These are phyloP conservation scores for Inga laurina DNA, from an alignment of 306 rosid genomes.

Conservation along the genomic window DNA sequence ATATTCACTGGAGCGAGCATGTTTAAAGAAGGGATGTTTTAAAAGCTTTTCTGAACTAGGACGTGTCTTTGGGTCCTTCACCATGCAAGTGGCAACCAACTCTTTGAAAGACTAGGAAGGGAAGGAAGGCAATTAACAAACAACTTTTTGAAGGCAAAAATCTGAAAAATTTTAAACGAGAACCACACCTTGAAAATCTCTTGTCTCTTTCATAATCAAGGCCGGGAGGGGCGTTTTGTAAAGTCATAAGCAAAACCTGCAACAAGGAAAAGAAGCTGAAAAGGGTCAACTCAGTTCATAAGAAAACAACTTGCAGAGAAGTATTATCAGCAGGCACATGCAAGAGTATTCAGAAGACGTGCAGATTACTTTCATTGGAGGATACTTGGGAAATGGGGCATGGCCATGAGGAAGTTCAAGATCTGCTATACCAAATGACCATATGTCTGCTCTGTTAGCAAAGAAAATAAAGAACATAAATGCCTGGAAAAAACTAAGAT, in stretches of 20 bases:
- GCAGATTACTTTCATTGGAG: constrained; percentile 88
- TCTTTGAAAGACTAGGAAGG: constrained; percentile 84
- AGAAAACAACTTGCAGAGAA: constrained; percentile 15
- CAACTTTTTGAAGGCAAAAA: constrained; percentile 25
- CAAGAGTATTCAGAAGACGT: constrained; percentile 29
- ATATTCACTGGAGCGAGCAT: constrained; percentile 65
- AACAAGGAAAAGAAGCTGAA: constrained; percentile 31
- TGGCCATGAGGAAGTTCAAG: constrained; percentile 99
- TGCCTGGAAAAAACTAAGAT: constrained; percentile 9
- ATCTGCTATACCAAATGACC: constrained; percentile 98
- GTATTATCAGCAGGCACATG: constrained; percentile 11
- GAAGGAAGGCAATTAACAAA: constrained; percentile 33
- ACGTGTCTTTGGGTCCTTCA: constrained; percentile 97
- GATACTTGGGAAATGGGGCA: constrained; percentile 96
- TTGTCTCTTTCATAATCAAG: constrained; percentile 96
- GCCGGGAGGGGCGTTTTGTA: constrained; percentile 98
- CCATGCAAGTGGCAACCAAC: constrained; percentile 86
- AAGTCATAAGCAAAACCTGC: constrained; percentile 96
- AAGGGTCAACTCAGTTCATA: constrained; percentile 20
- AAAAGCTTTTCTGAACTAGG: constrained; percentile 91
- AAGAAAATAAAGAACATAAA: constrained; percentile 21
- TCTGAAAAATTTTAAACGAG: constrained; percentile 36
- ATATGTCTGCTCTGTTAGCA: constrained; percentile 88
- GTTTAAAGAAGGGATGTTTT: constrained; percentile 86
- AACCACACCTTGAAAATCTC: constrained; percentile 85